These are phyloP conservation scores for Rhytidiadelphus loreus DNA, from an alignment of 225 moss, liverwort and hornwort species.

Conservation along the genomic window DNA sequence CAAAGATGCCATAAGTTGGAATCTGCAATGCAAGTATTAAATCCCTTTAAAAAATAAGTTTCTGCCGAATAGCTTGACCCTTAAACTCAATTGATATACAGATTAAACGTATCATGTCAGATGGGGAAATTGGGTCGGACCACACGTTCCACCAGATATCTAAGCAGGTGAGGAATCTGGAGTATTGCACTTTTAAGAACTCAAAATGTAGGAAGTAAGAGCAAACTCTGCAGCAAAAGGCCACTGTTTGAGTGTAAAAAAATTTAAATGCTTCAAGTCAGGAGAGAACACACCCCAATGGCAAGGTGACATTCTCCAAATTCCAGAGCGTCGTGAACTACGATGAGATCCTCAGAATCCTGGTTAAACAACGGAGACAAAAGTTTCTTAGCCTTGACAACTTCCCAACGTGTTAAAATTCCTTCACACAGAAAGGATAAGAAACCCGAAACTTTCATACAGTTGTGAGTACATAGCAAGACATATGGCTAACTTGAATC, in stretches of 20 bases:
- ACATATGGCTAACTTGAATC: background rate
- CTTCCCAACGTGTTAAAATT: background rate
- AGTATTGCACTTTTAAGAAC: background rate
- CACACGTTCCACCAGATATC: background rate
- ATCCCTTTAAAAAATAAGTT: background rate
- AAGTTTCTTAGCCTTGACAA: background rate
- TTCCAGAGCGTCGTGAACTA: conserved; percentile 63
- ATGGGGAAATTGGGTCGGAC: background rate
- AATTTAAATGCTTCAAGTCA: background rate
- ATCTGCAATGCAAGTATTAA: conserved; percentile 28
- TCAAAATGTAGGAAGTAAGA: background rate
- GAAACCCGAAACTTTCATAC: background rate
- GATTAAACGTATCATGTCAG: background rate
- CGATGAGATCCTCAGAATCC: conserved; percentile 72
- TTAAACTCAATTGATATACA: background rate
- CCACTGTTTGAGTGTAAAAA: background rate
- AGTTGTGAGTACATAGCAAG: background rate
- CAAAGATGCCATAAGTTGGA: conserved; percentile 86
- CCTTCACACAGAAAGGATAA: background rate
- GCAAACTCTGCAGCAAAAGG: background rate
- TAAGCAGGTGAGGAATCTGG: background rate
- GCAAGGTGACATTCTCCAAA: conserved; percentile 85
- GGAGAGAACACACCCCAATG: conserved; percentile 30
- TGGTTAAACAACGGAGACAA: background rate
- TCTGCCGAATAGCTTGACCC: background rate